Base-by-base conservation (phyloP, 2,329 filamentous ascomycete genomes). In the Drechslera avenae region DNA sequence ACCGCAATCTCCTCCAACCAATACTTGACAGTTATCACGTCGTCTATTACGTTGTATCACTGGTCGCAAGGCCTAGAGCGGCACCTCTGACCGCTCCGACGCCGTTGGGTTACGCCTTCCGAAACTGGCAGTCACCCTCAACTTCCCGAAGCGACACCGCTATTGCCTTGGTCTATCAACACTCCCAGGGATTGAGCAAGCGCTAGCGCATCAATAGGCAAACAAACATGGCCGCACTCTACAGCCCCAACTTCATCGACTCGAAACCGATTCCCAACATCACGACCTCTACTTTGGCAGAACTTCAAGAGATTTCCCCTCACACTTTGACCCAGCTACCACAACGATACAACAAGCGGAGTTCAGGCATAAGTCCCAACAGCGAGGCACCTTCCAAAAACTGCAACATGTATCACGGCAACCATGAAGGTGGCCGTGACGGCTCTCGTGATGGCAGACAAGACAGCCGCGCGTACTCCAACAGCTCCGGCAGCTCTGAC, bases 401-500 rank as follows among this genome's bases (percentile, higher is more conserved):
- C 37, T 39, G 8, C n/a, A 52, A 16, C 17, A 66, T 66, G 63
- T 26, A 52, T 19, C 42, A 33, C 4, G 23, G 42, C 39, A 46
- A 46, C 23, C 44, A 41, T 6, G 48, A 49, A 39, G 45, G 46
- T 33, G 54, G 47, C 30, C 39, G 53, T 18, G 47, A 42, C 21
- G 48, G 41, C 32, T 17, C 14, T 18, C 35, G 46, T 40, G 56
- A 50, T 17, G 54, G 50, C 32, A 37, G 54, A 49, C 51, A 49
- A 18, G 48, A 40, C 8, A 16, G 36, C 23, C 47, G 34, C 14
- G 52, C 48, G 17, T 41, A 54, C 42, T 62, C 57, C 6, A 46
- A 49, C 39, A 64, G 57, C 47, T 61, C 63, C 2, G 47, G 52
- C 34, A 54, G 52, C 40, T 60, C 59, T 9, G 47, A 41, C 5